Conservation (phyloP, 148 eudicot species). For the Spergularia bocconei region DNA sequence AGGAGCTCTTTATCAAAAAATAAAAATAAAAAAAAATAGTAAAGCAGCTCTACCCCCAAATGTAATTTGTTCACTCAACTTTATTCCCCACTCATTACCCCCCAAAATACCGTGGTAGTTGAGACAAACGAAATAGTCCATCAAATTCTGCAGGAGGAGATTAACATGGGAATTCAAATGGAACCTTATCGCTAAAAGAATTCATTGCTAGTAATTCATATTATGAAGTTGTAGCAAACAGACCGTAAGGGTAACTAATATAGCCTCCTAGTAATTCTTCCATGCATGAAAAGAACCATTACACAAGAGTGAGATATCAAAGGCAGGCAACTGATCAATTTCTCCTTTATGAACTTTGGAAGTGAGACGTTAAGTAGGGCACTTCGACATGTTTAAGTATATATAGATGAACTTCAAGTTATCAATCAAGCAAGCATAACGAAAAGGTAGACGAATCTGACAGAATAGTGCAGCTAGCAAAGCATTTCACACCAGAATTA, state of each 20-base stretch:
- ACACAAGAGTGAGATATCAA: neutral
- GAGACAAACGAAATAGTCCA: too few species aligned
- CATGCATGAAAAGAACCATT: neutral
- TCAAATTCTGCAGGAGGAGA: too few species aligned
- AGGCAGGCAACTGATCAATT: neutral
- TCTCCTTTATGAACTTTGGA: neutral
- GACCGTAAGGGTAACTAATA: neutral
- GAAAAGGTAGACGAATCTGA: neutral
- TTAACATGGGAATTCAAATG: too few species aligned
- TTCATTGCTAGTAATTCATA: neutral
- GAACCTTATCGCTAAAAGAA: too few species aligned
- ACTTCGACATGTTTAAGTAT: too few species aligned
- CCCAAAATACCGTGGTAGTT: too few species aligned
- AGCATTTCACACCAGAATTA: neutral
- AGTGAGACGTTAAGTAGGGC: neutral
- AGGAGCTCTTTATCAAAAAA: too few species aligned
- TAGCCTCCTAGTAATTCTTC: neutral
- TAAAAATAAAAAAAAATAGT: too few species aligned
- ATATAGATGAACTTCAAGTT: neutral
- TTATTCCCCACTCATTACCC: too few species aligned
- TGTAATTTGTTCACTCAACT: too few species aligned
- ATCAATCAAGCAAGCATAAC: neutral
- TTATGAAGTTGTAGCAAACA: neutral
- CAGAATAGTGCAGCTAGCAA: neutral
- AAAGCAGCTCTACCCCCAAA: too few species aligned